phyloP scores from a whole-genome alignment of 225 moss, liverwort and hornwort genomes.

The Sphagnum tenellum region DNA sequence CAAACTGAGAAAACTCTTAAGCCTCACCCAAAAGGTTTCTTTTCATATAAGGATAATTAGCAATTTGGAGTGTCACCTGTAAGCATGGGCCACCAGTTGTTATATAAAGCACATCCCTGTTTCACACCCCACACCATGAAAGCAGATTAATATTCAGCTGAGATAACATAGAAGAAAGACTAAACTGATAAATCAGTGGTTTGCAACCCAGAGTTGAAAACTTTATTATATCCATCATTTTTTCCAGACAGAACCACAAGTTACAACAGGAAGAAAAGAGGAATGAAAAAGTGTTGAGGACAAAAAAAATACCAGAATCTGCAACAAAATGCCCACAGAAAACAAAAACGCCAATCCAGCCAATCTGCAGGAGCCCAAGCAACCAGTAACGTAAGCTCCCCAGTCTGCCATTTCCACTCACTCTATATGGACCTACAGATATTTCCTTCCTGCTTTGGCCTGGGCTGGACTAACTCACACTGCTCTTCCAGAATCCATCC shows the following conservation, averaged over 20 bases:
- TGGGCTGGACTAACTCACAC: conserved; percentile 8
- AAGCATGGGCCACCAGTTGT: conserved; percentile 99
- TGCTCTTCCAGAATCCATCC: not conserved
- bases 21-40: too few relatives aligned
- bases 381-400: conserved; percentile 39
- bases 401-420: conserved; percentile 21
- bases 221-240: not conserved
- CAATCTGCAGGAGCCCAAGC: conserved; percentile 52
- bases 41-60: not conserved
- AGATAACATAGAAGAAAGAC: not conserved
- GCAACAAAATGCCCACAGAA: conserved; percentile 88
- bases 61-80: conserved; percentile 37
- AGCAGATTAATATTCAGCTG: conserved; percentile 1
- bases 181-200: not conserved
- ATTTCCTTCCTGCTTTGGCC: conserved; percentile 8
- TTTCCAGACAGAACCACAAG: too few relatives aligned
- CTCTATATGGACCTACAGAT: too few relatives aligned
- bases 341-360: conserved; percentile 96
- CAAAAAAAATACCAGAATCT: conserved; percentile 65
- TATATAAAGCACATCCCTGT: conserved; percentile 87
- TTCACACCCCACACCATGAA: not conserved
- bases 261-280: not conserved
- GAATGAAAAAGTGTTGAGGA: conserved; percentile 1
- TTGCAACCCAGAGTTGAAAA: not conserved
- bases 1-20: too few relatives aligned